Base-by-base conservation (phyloP, 176 grass and related monocot genomes). In the Carex parvula region DNA sequence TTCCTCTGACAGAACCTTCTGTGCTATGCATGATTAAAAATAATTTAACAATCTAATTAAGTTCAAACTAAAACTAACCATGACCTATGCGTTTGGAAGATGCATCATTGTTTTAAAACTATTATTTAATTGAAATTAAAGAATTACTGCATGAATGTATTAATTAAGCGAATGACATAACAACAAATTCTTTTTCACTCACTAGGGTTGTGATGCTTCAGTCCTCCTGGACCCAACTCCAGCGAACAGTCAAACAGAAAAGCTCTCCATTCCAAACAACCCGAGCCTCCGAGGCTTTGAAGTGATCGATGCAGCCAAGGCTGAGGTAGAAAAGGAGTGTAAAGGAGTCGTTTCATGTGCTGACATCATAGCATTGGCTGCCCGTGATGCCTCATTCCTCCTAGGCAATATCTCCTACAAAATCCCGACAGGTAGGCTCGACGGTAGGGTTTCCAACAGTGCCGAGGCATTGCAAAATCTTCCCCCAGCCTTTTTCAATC, bases 351-450 rank as follows among this genome's bases (percentile, higher is more conserved):
- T 82, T 58, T 82, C 80, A 50, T 82, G 80, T 29, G 80, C 80
- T 22, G 80, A 82, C 60, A 82, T 82, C 80, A 67, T 82, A 62
- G 80, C 80, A 17, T 82, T 82, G 9, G 80, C 80, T 15, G 80
- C 80, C 4, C 80, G 80, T 66, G 80, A 82, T 64, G 39, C 60
- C n/a, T 0, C 80, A 14, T 67, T 4, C 60, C 10, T 66, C n/a
- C 80, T 82, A 0, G 80, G 80, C 7, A 17, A 44, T n/a, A n/a
- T n/a, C n/a, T n/a, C n/a, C n/a, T n/a, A n/a, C n/a, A n/a, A n/a
- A n/a, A n/a, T n/a, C n/a, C 80, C 80, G 1, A 62, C 80, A 52
- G 80, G 80, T 10, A 66, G 80, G 59, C 62, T 44, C 4, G 80
- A 82, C 5, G 80, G 80, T 5, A 66, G 37, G 62, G 11, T 82